phyloP scores from a whole-genome alignment of 768 basidiomycete species.

The Calocybe cyanea region DNA sequence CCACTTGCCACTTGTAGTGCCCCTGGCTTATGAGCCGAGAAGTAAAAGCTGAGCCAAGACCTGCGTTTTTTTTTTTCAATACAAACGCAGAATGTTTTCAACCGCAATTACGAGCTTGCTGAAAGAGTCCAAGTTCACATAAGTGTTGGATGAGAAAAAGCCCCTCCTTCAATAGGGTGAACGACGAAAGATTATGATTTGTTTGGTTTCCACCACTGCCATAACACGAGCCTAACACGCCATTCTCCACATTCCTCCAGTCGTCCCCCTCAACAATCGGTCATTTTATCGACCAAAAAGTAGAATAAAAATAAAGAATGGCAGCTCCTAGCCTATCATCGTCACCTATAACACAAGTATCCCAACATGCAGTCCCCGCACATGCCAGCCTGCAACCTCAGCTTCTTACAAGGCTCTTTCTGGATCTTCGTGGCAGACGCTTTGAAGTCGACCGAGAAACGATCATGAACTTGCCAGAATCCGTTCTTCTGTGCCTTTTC shows the following conservation, averaged over 20 bases:
- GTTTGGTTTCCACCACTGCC: constrained; percentile 11
- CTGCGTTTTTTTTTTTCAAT: too few species aligned
- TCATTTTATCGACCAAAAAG: too few species aligned
- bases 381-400: constrained; percentile 79
- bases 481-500: constrained; percentile 92
- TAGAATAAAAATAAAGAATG: too few species aligned
- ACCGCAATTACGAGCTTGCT: too few species aligned
- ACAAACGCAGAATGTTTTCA: too few species aligned
- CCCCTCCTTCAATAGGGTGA: too few species aligned
- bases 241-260: constrained; percentile 4
- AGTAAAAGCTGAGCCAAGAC: too few species aligned
- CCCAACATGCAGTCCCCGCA: constrained; percentile 58
- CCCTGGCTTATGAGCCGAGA: too few species aligned
- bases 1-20: too few species aligned
- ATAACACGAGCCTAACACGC: constrained; percentile 8
- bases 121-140: too few species aligned
- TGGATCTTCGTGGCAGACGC: constrained; percentile 87
- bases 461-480: constrained; percentile 98
- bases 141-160: too few species aligned
- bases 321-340: constrained; percentile 39
- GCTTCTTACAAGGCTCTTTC: constrained; percentile 80
- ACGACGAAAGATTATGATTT: constrained; percentile 12
- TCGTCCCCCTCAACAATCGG: constrained; percentile 14
- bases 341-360: constrained; percentile 57
- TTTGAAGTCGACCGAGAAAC: constrained; percentile 97